These are phyloP conservation scores for Blastomyces gilchristii DNA, from an alignment of 2,329 filamentous ascomycete species.

Conservation along the genomic window DNA sequence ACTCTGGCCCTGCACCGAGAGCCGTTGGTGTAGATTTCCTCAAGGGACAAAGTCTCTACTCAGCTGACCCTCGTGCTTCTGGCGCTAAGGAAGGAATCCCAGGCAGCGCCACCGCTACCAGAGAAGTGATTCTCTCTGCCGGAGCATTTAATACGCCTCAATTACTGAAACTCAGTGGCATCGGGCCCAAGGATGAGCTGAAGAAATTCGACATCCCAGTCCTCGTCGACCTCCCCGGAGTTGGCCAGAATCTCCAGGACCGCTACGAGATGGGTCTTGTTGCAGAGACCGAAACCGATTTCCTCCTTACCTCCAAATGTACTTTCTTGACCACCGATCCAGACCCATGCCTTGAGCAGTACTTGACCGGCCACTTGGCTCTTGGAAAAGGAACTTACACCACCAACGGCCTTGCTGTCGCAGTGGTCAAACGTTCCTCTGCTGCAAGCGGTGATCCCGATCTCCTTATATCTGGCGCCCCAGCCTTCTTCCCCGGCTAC, in stretches of 20 bases:
- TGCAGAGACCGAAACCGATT: conserved; percentile 32
- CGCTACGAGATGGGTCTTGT: conserved; percentile 48
- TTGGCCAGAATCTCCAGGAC: conserved; percentile 54
- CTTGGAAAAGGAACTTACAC: conserved; percentile 30
- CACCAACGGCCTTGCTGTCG: conserved; percentile 45
- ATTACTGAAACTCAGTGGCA: conserved; percentile 51
- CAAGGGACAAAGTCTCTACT: conserved; percentile 36
- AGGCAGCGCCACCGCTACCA: conserved; percentile 32
- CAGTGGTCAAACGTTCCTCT: conserved; percentile 32
- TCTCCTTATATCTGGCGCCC: conserved; percentile 46
- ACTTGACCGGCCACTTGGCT: conserved; percentile 24
- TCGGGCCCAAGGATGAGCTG: conserved; percentile 47
- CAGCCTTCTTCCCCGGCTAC: conserved; percentile 46
- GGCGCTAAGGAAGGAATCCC: conserved; percentile 23
- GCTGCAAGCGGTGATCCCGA: conserved; percentile 41
- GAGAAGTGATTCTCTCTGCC: conserved; percentile 36
- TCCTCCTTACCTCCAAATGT: conserved; percentile 25
- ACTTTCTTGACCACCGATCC: conserved; percentile 21
- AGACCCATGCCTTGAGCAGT: conserved; percentile 37
- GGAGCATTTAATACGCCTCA: conserved; percentile 55
- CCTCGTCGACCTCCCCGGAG: conserved; percentile 47
- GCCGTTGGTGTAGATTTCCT: conserved; percentile 42
- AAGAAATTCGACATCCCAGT: conserved; percentile 41
- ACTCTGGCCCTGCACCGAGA: conserved; percentile 26
- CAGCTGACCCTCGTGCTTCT: conserved; percentile 33